Conservation (phyloP, 2,329 filamentous ascomycete genomes). For the Aspergillus carbonarius region DNA sequence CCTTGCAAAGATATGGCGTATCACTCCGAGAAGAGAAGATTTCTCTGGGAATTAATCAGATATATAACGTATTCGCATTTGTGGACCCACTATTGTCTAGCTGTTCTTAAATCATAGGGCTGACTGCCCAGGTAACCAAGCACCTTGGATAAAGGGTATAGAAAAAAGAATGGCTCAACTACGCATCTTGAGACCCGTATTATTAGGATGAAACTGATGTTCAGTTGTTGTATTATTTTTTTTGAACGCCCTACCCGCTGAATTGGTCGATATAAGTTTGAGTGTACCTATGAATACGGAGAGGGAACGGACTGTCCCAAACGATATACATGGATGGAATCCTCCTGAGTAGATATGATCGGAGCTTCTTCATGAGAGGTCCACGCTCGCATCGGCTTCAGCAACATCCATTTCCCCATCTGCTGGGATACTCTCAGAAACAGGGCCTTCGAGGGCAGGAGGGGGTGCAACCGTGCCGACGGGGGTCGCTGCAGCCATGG, state of each 20-base stretch:
- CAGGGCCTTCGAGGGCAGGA: slow-evolving; percentile 11
- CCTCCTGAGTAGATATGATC: background rate
- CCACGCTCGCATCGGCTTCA: slow-evolving; percentile 22
- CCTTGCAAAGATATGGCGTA: no score
- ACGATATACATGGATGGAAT: background rate
- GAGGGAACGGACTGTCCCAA: background rate
- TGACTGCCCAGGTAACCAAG: no score
- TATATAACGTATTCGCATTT: no score
- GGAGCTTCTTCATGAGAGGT: slow-evolving; percentile 9
- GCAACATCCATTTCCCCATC: slow-evolving; percentile 35
- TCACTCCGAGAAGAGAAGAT: no score
- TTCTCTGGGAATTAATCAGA: no score
- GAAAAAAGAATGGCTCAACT: no score
- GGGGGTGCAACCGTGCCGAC: slow-evolving; percentile 38
- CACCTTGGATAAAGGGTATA: no score
- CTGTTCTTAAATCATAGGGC: no score
- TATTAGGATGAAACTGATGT: background rate
- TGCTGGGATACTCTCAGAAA: slow-evolving; percentile 15
- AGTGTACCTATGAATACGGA: slow-evolving; percentile 8
- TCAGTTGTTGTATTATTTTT: background rate
- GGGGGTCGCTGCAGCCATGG: slow-evolving; percentile 50
- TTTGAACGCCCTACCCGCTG: slow-evolving; percentile 1
- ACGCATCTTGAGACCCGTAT: no score
- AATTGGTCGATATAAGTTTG: background rate
- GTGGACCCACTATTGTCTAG: no score